phyloP scores from a whole-genome alignment of 2,329 filamentous ascomycete species.

The Botrytis medusae region DNA sequence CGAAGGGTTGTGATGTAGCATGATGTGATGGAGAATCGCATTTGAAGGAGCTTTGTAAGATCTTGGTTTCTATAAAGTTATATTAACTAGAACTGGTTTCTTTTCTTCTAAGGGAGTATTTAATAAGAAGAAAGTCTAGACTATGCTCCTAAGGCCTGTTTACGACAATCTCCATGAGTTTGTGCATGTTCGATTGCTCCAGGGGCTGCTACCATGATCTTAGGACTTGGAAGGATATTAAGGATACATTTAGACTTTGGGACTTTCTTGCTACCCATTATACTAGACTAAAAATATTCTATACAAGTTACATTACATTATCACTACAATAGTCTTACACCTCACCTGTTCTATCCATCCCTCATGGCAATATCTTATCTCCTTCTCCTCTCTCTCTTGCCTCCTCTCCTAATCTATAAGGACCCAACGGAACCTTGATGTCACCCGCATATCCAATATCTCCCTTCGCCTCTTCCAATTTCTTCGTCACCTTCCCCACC shows the following conservation, averaged over 20 bases:
- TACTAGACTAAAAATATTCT: neutral
- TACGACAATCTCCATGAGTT: neutral
- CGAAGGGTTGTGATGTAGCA: neutral
- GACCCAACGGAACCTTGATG: slow-evolving; percentile 43
- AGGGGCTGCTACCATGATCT: neutral
- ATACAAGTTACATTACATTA: neutral
- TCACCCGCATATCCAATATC: slow-evolving; percentile 52
- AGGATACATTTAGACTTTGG: neutral
- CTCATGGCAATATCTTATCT: slow-evolving; percentile 33
- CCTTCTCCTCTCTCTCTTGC: slow-evolving; percentile 25
- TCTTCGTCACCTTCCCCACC: slow-evolving; percentile 51
- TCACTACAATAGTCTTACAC: neutral
- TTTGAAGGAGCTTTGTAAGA: neutral
- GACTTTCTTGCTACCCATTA: neutral
- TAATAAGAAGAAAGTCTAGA: too few relatives aligned
- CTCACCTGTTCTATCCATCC: neutral
- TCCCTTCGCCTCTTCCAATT: slow-evolving; percentile 49
- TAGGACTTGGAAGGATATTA: neutral
- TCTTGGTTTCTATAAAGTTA: neutral
- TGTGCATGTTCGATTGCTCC: neutral
- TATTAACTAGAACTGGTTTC: neutral
- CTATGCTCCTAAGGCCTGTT: neutral
- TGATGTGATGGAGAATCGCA: too few relatives aligned
- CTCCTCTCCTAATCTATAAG: slow-evolving; percentile 28
- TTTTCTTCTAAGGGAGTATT: too few relatives aligned